Evolutionary conservation across 495 filamentous ascomycete species (phyloP).

Genomic region (Penicillium robsamsonii): DNA sequence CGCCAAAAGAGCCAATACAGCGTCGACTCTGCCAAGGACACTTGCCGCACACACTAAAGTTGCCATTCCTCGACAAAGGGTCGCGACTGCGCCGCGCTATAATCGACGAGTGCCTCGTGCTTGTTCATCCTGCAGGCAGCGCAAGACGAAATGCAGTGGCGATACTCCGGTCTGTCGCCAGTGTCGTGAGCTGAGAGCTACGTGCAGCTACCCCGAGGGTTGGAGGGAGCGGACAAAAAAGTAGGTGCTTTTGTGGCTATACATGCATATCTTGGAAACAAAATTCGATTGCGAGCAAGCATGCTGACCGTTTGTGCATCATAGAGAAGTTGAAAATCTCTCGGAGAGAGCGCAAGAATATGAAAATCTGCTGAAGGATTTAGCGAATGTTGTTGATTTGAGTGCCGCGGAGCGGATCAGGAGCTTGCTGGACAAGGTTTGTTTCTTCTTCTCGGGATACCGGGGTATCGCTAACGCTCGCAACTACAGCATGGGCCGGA

Average conservation of each 20-base stretch:
- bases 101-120: conserved; percentile 52
- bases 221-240: conserved; percentile 58
- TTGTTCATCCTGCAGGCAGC: conserved; percentile 70
- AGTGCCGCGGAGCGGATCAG: conserved; percentile 39
- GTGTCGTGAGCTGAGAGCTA: conserved; percentile 51
- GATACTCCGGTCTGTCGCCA: conserved; percentile 57
- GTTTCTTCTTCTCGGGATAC: conserved; percentile 2
- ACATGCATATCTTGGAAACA: not conserved
- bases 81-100: conserved; percentile 33
- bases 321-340: conserved; percentile 42
- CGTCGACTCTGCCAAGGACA: conserved; percentile 13
- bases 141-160: conserved; percentile 64
- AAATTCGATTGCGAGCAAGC: not conserved
- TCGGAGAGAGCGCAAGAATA: conserved; percentile 50
- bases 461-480: not conserved
- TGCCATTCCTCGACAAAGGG: conserved; percentile 46
- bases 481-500: conserved; percentile 21
- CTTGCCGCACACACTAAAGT: conserved; percentile 38
- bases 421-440: conserved; percentile 41
- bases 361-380: conserved; percentile 46
- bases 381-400: conserved; percentile 33
- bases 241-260: conserved; percentile 28
- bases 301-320: conserved; percentile 8
- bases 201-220: conserved; percentile 55
- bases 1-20: conserved; percentile 1